Evolutionary conservation across 441 rosid genomes (phyloP).

Genomic region (Daphne laureola): DNA sequence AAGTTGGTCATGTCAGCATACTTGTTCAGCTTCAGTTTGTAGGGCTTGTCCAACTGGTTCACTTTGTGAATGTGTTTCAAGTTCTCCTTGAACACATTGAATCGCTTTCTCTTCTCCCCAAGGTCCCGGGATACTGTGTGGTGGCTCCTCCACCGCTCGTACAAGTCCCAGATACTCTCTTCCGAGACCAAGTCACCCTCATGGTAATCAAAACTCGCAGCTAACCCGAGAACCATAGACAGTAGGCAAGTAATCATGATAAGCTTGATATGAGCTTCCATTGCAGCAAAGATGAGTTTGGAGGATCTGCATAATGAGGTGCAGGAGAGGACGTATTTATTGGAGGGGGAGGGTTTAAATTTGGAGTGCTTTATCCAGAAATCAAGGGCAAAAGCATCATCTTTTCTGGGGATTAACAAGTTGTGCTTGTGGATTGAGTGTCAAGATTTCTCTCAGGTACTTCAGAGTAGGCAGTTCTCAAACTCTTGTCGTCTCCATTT

Average conservation of each 20-base stretch:
- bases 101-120: slow-evolving; percentile 23
- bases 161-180: slow-evolving; percentile 29
- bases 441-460: slow-evolving; percentile 10
- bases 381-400: slow-evolving; percentile 9
- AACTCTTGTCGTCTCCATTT: neutral
- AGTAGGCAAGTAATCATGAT: slow-evolving; percentile 12
- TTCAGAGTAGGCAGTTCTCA: neutral
- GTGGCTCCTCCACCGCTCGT: slow-evolving; percentile 35
- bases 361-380: slow-evolving; percentile 17
- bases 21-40: slow-evolving; percentile 29
- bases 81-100: slow-evolving; percentile 35
- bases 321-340: neutral
- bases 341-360: neutral
- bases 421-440: too few relatives aligned
- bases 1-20: slow-evolving; percentile 32
- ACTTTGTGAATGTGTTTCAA: slow-evolving; percentile 24
- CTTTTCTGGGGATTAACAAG: neutral
- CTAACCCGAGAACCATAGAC: slow-evolving; percentile 13
- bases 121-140: slow-evolving; percentile 22
- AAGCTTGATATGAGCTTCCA: slow-evolving; percentile 2
- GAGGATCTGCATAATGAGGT: neutral
- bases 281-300: neutral
- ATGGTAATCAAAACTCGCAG: slow-evolving; percentile 22
- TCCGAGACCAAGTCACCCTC: slow-evolving; percentile 25
- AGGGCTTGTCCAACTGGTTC: slow-evolving; percentile 28